phyloP scores from a whole-genome alignment of 805 yeast genomes.

The Tetrapisispora nanseiensis region DNA sequence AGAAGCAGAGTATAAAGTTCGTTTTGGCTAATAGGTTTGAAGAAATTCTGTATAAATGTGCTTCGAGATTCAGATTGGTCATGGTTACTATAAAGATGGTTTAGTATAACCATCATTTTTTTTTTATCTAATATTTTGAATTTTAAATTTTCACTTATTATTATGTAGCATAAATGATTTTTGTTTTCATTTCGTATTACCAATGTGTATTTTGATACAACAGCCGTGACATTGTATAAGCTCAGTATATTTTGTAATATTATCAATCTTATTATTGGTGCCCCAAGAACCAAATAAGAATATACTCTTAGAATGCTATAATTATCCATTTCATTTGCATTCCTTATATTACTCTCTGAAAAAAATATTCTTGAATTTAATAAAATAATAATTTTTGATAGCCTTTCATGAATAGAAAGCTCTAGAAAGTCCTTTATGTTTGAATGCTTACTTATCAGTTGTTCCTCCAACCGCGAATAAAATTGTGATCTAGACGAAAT shows the following conservation, averaged over 20 bases:
- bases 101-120: background rate
- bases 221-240: constrained; percentile 10
- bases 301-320: constrained; percentile 20
- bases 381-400: constrained; percentile 4
- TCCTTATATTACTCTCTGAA: too few species aligned
- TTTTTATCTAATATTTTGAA: background rate
- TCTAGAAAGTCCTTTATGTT: constrained; percentile 7
- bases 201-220: constrained; percentile 11
- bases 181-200: constrained; percentile 11
- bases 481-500: background rate
- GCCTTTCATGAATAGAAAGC: constrained; percentile 1
- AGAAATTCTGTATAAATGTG: background rate
- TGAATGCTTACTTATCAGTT: constrained; percentile 6
- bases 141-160: background rate
- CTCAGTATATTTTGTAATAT: constrained; percentile 18
- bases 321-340: constrained; percentile 11
- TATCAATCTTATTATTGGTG: constrained; percentile 13
- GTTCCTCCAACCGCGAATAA: constrained; percentile 4
- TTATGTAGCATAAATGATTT: background rate
- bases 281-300: constrained; percentile 18
- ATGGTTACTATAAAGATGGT: background rate
- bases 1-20: too few species aligned
- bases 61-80: background rate
- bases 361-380: constrained; percentile 1
- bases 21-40: background rate